Evolutionary conservation across 2,329 filamentous ascomycete species (phyloP), one percentile per base, ranked within the genome.

Genomic region (Lachnellula occidentalis): DNA sequence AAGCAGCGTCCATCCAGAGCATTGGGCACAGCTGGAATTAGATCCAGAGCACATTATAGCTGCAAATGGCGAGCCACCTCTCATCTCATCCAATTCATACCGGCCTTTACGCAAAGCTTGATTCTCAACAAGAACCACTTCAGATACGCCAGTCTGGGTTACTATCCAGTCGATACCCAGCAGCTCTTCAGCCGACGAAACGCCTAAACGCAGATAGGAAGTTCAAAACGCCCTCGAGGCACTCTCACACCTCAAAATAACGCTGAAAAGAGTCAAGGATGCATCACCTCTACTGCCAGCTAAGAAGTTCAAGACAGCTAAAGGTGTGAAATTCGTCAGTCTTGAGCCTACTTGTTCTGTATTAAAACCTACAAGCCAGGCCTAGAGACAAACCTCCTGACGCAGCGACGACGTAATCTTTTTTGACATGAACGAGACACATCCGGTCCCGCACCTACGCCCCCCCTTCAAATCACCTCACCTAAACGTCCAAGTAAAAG

Each of bases 321-420:
- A 41, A 41, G 39, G 21, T 7, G 21, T 42, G 15, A 34, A 15
- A 34, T 27, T 34, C 19, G 22, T 9, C 39, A 50, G 42, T 11
- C 42, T 21, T 14, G 42, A 45, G 21, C 21, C 42, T 45, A 14
- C 22, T 4, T 34, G 21, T 24, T 17, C 45, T 14, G 45, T 27
- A 19, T 34, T 50, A 3, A 19, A 45, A 21, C 42, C 27, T 11
- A 21, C 42, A 12, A 27, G 42, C 19, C 42, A 45, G 19, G 42
- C 11, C 42, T 45, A 2, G 42, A 45, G 15, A 45, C 17, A 53
- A 27, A 36, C 31, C 24, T 49, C 34, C 17, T 59, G 54, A 54
- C 41, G 50, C 19, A 54, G 57, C 8, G 49, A 55, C 7, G 57
- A 59, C 21, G 46, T 59, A 9, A 48, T 59, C 5, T 59, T 59